Evolutionary conservation across 768 basidiomycete genomes (phyloP), one percentile per base, ranked within the genome.

Genomic region (Suillus subalutaceus): DNA sequence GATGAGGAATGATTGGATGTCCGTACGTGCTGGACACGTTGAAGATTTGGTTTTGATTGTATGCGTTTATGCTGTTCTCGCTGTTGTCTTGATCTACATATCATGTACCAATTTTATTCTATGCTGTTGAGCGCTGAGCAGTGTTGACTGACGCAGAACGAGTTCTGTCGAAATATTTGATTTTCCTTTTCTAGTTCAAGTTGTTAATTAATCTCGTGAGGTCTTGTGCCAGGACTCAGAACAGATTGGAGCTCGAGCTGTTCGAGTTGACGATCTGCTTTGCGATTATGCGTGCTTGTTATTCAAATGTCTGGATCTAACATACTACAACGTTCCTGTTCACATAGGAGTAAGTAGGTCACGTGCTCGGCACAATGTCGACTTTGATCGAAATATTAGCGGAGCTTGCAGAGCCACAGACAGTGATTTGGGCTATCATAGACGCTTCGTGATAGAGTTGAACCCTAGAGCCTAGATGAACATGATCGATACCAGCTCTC

Each of bases 1-100:
- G 89, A 89, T 15, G 84, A 86, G 16, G 79, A 73, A 38, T 64
- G 40, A 59, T 26, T n/a, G 18, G 40, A 32, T 13, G 41, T 26
- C 3, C 6, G 15, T 30, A 32, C 59, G 41, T 43, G 59, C 30
- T 43, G 41, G 59, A 38, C 26, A 30, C 30, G 26, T 60, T 13
- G 20, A 13, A 26, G 18, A 12, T 26, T 60, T 60, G 40, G 12
- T 4, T 3, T 30, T 6, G 8, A 26, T 59, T 20, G 3, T 20
- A 9, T 23, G 58, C 1, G 12, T 44, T 32, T 30, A 35, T 30
- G 40, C 18, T 60, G 41, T 30, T 60, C 10, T 43, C 2, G 23
- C 18, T 10, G 23, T 12, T 41, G 16, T 30, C 16, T 59, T 15
- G 20, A 59, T 59, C 58, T 59, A 41, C 23, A 30, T 59, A 26